phyloP scores from a whole-genome alignment of 768 basidiomycete species.

The Lentinus tigrinus region DNA sequence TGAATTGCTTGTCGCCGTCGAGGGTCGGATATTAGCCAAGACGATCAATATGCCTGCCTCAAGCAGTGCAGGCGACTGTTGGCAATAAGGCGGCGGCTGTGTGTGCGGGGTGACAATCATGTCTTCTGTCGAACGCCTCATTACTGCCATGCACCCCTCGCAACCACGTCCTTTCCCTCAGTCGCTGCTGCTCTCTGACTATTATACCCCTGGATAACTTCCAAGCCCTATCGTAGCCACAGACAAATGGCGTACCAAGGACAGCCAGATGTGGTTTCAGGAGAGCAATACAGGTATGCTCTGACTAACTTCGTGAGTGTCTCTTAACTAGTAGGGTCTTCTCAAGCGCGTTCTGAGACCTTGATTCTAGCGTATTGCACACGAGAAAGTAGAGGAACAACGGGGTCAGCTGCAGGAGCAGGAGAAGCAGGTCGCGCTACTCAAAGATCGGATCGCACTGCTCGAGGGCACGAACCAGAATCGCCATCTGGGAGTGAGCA shows the following conservation, averaged over 20 bases:
- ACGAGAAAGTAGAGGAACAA: conserved; percentile 87
- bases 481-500: conserved; percentile 30
- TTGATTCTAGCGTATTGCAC: conserved; percentile 66
- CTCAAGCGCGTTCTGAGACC: not conserved
- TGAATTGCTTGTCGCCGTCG: no score
- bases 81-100: not conserved
- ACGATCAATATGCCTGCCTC: not conserved
- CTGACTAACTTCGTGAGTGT: conserved; percentile 66
- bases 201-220: no score
- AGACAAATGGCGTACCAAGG: conserved; percentile 12
- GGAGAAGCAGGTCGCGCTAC: conserved; percentile 74
- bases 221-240: no score
- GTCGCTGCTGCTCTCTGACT: not conserved
- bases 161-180: not conserved
- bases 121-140: not conserved
- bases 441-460: conserved; percentile 67
- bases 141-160: not conserved
- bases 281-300: conserved; percentile 80
- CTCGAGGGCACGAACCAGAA: conserved; percentile 63
- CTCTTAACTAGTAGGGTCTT: not conserved
- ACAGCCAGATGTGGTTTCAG: conserved; percentile 34
- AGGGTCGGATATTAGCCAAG: no score
- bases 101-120: not conserved
- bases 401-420: conserved; percentile 77
- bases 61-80: not conserved